phyloP scores from a whole-genome alignment of 176 grass and related monocot genomes.

The Microstegium vimineum region DNA sequence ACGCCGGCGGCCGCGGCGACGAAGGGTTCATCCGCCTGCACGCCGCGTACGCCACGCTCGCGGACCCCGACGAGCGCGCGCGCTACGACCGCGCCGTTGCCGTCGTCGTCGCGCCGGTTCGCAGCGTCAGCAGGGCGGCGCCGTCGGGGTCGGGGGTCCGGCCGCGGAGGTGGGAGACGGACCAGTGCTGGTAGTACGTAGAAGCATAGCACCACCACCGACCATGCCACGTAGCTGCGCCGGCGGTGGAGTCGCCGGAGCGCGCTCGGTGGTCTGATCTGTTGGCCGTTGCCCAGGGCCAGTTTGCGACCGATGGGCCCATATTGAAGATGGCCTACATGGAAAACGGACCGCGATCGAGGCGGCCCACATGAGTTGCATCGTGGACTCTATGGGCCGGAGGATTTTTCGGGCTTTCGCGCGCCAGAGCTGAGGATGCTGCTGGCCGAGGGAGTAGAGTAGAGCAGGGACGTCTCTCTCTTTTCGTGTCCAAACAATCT shows the following conservation, averaged over 20 bases:
- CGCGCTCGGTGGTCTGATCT: not conserved
- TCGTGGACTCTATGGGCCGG: not conserved
- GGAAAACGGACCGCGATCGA: not conserved
- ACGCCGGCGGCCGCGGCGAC: slow-evolving; percentile 23
- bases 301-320: not conserved
- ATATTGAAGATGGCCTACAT: too few species aligned
- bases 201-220: not conserved
- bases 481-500: not conserved
- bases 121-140: not conserved
- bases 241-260: not conserved
- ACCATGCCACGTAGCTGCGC: not conserved
- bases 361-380: not conserved
- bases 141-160: not conserved
- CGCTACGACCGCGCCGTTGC: slow-evolving; percentile 49
- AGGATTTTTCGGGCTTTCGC: too few species aligned
- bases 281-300: too few species aligned
- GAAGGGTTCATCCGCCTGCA: slow-evolving; percentile 71
- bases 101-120: not conserved
- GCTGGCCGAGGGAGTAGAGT: not conserved
- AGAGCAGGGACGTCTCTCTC: not conserved
- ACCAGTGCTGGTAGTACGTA: slow-evolving; percentile 72
- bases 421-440: too few species aligned
- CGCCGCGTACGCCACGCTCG: slow-evolving; percentile 63
- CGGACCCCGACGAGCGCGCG: slow-evolving; percentile 60
- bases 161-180: slow-evolving; percentile 58